phyloP scores from a whole-genome alignment of 1,284 basidiomycete species.

The Cutaneotrichosporon sp. region DNA sequence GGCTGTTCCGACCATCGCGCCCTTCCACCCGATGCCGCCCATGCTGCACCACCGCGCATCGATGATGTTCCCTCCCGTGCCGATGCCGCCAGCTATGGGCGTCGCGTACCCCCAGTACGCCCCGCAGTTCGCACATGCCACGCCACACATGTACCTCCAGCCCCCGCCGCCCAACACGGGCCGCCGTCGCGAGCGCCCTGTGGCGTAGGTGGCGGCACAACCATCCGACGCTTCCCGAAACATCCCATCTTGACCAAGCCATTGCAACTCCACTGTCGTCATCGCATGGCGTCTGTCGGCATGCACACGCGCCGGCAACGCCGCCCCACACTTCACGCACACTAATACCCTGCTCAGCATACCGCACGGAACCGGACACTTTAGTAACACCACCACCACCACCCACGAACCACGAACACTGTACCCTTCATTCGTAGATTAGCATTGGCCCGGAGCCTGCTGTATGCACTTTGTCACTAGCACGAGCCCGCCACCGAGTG shows the following conservation, averaged over 20 bases:
- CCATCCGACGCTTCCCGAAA: no score
- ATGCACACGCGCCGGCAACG: constrained; percentile 1
- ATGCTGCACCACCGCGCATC: constrained; percentile 5
- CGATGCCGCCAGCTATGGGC: constrained; percentile 3
- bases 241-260: background rate
- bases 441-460: constrained; percentile 6
- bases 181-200: constrained; percentile 19
- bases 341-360: background rate
- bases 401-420: background rate
- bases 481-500: background rate
- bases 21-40: constrained; percentile 4
- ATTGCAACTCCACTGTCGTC: constrained; percentile 1
- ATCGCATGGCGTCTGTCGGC: background rate
- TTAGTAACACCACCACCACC: background rate
- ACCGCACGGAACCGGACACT: background rate
- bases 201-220: constrained; percentile 12
- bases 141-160: constrained; percentile 16
- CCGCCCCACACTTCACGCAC: no score
- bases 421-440: constrained; percentile 4
- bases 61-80: constrained; percentile 8
- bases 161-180: constrained; percentile 10
- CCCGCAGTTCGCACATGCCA: constrained; percentile 2
- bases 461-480: constrained; percentile 8
- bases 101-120: background rate
- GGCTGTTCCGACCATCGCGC: background rate